Percentiles rank a stretch among this genome's conserved stretches.
phyloP scores from a whole-genome alignment of 257 asterid species.

The Solanum chmielewskii region DNA sequence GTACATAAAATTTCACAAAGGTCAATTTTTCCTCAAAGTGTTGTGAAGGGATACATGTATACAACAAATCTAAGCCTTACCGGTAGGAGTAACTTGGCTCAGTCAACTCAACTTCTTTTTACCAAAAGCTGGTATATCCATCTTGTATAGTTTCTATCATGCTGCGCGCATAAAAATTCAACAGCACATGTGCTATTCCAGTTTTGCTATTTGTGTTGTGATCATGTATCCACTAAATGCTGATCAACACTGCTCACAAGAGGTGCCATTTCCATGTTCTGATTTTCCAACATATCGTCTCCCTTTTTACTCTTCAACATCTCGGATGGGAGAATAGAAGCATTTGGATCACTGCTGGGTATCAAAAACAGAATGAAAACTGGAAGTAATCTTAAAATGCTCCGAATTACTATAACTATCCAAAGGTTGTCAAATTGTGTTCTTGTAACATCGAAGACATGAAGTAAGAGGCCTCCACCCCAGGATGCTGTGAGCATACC shows the following conservation, averaged over 20 bases:
- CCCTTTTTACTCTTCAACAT: constrained; percentile 4
- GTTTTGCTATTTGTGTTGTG: neutral
- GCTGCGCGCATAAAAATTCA: neutral
- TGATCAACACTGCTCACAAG: constrained; percentile 19
- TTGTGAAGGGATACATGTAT: neutral
- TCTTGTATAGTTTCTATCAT: neutral
- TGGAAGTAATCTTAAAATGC: constrained; percentile 36
- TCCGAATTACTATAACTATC: constrained; percentile 40
- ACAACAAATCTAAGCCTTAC: neutral
- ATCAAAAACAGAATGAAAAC: constrained; percentile 36
- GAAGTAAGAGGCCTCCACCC: constrained; percentile 56
- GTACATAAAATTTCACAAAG: neutral
- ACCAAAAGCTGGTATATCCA: neutral
- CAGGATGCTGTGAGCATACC: constrained; percentile 48
- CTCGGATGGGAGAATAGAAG: constrained; percentile 13
- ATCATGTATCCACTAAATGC: constrained; percentile 10
- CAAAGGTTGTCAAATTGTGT: constrained; percentile 51
- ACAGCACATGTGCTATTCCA: neutral
- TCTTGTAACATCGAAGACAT: constrained; percentile 43
- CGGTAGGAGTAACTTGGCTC: neutral
- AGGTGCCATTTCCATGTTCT: constrained; percentile 29
- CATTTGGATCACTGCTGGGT: constrained; percentile 27
- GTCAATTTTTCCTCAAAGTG: neutral
- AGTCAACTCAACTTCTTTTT: neutral
- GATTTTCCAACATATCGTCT: neutral